Evolutionary conservation across 768 basidiomycete genomes (phyloP).

Genomic region (Imleria badia): DNA sequence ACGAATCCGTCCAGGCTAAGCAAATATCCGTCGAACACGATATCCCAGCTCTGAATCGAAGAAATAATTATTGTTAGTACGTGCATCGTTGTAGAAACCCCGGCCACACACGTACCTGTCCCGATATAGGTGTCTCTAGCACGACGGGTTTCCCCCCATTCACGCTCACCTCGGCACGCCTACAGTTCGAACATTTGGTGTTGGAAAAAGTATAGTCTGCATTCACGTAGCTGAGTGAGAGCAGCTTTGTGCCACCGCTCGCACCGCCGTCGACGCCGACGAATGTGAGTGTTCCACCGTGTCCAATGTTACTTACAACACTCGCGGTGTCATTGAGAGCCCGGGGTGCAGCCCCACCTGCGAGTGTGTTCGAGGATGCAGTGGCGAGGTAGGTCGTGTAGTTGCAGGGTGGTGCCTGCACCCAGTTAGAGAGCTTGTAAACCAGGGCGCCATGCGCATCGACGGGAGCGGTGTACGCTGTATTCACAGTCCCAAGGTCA

Average conservation of each 20-base stretch:
- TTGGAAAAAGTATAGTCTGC: conserved; percentile 9
- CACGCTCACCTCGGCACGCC: conserved; percentile 5
- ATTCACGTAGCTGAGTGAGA: conserved; percentile 4
- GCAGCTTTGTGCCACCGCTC: not conserved
- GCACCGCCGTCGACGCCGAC: conserved; percentile 5
- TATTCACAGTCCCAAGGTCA: not conserved
- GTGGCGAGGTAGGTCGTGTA: not conserved
- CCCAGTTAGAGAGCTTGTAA: not conserved
- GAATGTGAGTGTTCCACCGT: conserved; percentile 5
- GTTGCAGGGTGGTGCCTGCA: not conserved
- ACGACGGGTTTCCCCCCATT: not conserved
- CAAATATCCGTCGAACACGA: not conserved
- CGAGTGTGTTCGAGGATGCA: not conserved
- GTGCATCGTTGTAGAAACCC: not conserved
- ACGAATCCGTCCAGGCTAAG: conserved; percentile 10
- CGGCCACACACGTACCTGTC: not conserved
- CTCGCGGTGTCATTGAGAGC: not conserved
- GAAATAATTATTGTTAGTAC: not conserved
- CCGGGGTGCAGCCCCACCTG: not conserved
- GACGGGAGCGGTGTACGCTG: not conserved
- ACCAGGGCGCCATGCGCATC: conserved; percentile 4
- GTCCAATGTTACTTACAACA: not conserved
- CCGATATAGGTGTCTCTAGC: conserved; percentile 9
- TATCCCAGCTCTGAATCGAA: conserved; percentile 1
- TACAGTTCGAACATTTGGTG: conserved; percentile 6